Base-by-base conservation (phyloP, 164 flowering plant genomes). In the Magnolia kwangsiensis region DNA sequence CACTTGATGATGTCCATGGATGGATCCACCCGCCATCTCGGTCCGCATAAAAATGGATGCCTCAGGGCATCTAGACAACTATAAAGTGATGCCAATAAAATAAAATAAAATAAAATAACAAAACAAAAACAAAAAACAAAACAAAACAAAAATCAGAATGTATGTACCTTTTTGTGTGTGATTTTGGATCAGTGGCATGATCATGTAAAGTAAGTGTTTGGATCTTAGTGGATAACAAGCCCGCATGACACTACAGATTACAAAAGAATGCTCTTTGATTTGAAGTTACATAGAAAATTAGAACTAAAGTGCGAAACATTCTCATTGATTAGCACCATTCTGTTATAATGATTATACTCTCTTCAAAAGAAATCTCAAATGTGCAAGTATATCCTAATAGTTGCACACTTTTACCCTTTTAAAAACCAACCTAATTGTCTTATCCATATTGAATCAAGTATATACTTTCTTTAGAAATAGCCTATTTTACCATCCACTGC, bases 31-130 rank as follows among this genome's bases (percentile, higher is more conserved):
- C 96, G 89, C 99, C 99, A 96, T 83, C 89, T 89, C 50, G 99
- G 99, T 72, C 99, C 99, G 84, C 99, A 96, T 8, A 96, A 85
- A 84, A 96, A 94, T 50, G 98, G 99, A 82, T 96, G 99, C 78
- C 93, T 90, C 76, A 96, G 82, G 77, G 98, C 97, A 80, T 94
- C 96, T 81, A 96, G 79, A 73, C 98, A 96, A 77, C 99, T 96
- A 88, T 45, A 59, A 29, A 68, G 29, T 14, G 19, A 68, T 24
- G 31, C 31, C 50, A 68, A 8, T 29, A 67, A 29, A 5, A 1
- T 5, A 29, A 19, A 2, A 24, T 1, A 27, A 27, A 27, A 27
- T 2, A 1, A 27, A 27, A 27, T 1, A 1, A 1, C 1, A 27
- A 27, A 27, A 27, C 29, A 27, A 27, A 27, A 27, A 27, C 29